Conservation (phyloP, 768 basidiomycete species). For the Kwoniella botswanensis region DNA sequence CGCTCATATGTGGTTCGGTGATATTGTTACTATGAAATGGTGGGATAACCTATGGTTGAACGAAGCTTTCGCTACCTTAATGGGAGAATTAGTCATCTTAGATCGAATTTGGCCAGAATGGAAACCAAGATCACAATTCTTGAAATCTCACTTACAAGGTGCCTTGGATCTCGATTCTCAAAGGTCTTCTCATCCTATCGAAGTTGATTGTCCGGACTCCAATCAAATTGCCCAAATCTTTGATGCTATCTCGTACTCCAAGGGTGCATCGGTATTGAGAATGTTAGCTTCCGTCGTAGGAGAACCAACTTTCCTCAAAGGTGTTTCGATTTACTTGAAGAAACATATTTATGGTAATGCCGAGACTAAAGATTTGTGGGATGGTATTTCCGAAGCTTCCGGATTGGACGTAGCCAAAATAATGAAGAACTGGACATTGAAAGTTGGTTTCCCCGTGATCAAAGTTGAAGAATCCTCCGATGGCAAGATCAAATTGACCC, state of each 20-base stretch:
- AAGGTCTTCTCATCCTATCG: slow-evolving; percentile 87
- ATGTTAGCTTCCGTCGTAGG: slow-evolving; percentile 91
- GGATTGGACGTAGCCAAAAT: slow-evolving; percentile 73
- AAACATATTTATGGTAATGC: slow-evolving; percentile 83
- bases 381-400: slow-evolving; percentile 77
- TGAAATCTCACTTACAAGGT: slow-evolving; percentile 73
- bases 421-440: slow-evolving; percentile 91
- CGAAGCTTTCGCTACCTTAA: slow-evolving; percentile 80
- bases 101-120: slow-evolving; percentile 76
- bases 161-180: slow-evolving; percentile 84
- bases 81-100: slow-evolving; percentile 85
- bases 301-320: slow-evolving; percentile 82
- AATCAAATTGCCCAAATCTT: slow-evolving; percentile 88
- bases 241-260: slow-evolving; percentile 83
- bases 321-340: slow-evolving; percentile 90
- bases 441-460: slow-evolving; percentile 88
- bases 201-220: slow-evolving; percentile 85
- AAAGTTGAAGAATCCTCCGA: slow-evolving; percentile 76
- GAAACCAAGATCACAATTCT: slow-evolving; percentile 80
- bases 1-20: slow-evolving; percentile 72
- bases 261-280: slow-evolving; percentile 73
- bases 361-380: slow-evolving; percentile 83
- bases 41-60: slow-evolving; percentile 60
- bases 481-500: slow-evolving; percentile 74
- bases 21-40: slow-evolving; percentile 84